phyloP scores from a whole-genome alignment of 345 rosid genomes.

The Microcos paniculata region DNA sequence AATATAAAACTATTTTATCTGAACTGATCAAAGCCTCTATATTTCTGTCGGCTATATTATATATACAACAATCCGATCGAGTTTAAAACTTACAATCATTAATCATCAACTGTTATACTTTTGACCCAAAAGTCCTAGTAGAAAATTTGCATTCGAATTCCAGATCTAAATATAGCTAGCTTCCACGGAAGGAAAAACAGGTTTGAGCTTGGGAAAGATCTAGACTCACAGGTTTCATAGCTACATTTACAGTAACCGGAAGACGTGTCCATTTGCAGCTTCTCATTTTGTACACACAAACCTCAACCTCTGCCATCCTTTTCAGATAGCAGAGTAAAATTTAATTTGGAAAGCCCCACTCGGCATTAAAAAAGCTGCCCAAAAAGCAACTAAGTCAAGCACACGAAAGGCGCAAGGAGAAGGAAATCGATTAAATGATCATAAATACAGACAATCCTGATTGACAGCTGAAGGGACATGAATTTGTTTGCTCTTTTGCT shows the following conservation, averaged over 20 bases:
- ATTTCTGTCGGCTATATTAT: too few species aligned
- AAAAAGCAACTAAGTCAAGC: neutral
- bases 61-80: too few species aligned
- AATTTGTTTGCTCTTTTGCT: neutral
- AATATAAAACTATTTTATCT: too few species aligned
- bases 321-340: slow-evolving; percentile 1
- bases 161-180: neutral
- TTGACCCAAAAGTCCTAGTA: too few species aligned
- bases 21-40: too few species aligned
- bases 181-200: neutral
- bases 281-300: neutral
- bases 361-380: neutral
- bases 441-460: too few species aligned
- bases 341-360: neutral
- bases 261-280: neutral
- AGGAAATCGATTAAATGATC: neutral
- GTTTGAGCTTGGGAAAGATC: neutral
- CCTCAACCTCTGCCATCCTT: neutral
- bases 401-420: neutral
- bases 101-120: too few species aligned
- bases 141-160: neutral
- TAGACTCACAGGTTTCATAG: neutral
- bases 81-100: too few species aligned
- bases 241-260: neutral
- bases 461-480: neutral